Percentiles rank a stretch among this genome's conserved stretches.
Evolutionary conservation across 169 alveolate genomes (phyloP).

Genomic region (Cryptosporidium ryanae): DNA sequence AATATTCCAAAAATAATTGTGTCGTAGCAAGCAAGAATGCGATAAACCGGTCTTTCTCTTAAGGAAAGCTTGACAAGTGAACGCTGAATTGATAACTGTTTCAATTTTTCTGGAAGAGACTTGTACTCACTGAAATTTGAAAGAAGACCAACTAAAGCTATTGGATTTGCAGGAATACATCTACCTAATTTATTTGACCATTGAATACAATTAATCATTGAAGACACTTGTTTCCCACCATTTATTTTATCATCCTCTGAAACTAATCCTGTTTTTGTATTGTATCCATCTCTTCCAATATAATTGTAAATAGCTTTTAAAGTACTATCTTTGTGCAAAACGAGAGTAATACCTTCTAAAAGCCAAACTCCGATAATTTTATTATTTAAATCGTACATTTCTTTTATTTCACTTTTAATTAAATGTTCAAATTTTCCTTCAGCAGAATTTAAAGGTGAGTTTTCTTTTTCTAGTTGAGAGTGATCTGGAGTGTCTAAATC

Average conservation of each 20-base stretch:
- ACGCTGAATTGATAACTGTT: constrained; percentile 35
- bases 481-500: background rate
- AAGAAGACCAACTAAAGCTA: constrained; percentile 46
- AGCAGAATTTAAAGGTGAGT: background rate
- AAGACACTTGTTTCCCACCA: constrained; percentile 18
- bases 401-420: constrained; percentile 24
- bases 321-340: constrained; percentile 31
- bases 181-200: constrained; percentile 39
- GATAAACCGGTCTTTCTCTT: constrained; percentile 63
- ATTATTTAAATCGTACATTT: constrained; percentile 31
- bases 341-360: constrained; percentile 55
- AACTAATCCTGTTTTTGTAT: constrained; percentile 47
- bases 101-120: constrained; percentile 12
- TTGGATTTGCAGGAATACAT: constrained; percentile 74
- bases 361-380: constrained; percentile 46
- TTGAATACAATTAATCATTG: constrained; percentile 28
- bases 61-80: constrained; percentile 51
- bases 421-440: background rate
- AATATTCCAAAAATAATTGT: constrained; percentile 52
- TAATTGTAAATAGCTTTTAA: constrained; percentile 53
- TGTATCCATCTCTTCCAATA: constrained; percentile 68
- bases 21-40: constrained; percentile 40
- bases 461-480: background rate
- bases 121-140: constrained; percentile 20
- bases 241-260: constrained; percentile 15